Percentiles rank a stretch among this genome's conserved stretches.
Evolutionary conservation across 164 flowering plant species (phyloP).

Genomic region (Vitis labrusca): DNA sequence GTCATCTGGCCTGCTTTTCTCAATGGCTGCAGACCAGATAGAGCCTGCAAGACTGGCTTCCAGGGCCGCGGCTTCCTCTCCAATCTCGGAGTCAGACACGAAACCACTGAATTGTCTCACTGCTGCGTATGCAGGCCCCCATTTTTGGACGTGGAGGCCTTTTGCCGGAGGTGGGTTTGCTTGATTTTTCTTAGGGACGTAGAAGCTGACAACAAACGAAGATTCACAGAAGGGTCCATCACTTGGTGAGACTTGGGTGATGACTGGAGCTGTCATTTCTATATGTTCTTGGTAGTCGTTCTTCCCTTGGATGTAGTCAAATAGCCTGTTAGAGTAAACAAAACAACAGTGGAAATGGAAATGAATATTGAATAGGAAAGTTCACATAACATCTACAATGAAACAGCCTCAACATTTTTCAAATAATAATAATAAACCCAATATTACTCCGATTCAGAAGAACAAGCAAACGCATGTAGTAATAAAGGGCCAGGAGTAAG

Average conservation of each 20-base stretch:
- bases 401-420: too few relatives aligned
- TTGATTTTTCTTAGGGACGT: conserved; percentile 73
- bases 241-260: conserved; percentile 68
- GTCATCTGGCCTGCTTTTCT: conserved; percentile 35
- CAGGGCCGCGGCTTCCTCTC: conserved; percentile 71
- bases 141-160: conserved; percentile 63
- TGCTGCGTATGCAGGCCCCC: conserved; percentile 61
- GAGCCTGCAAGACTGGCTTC: conserved; percentile 55
- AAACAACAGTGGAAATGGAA: not conserved
- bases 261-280: conserved; percentile 94
- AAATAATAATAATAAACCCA: too few relatives aligned
- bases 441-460: too few relatives aligned
- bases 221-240: conserved; percentile 88
- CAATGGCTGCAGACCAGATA: conserved; percentile 52
- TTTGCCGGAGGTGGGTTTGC: conserved; percentile 72
- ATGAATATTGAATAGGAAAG: not conserved
- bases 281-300: conserved; percentile 55
- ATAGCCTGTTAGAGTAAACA: conserved; percentile 46
- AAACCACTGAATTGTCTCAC: conserved; percentile 83
- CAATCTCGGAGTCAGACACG: conserved; percentile 53
- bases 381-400: too few relatives aligned
- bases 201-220: conserved; percentile 76
- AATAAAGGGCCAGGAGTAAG: not conserved
- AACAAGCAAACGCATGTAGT: too few relatives aligned
- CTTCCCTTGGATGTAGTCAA: conserved; percentile 85